phyloP scores from a whole-genome alignment of 1,284 basidiomycete species.

The Paramarasmius palmivorus region DNA sequence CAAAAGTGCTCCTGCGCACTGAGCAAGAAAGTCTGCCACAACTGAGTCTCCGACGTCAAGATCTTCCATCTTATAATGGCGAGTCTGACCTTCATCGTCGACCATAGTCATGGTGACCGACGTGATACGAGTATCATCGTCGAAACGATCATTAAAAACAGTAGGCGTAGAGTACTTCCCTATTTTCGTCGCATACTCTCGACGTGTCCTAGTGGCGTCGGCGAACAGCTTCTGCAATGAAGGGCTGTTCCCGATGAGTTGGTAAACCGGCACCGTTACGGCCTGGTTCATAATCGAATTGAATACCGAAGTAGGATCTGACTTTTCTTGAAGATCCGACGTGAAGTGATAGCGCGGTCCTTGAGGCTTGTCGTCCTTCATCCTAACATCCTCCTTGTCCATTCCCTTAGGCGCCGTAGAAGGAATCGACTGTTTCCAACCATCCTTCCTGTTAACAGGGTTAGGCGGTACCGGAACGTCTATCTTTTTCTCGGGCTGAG shows the following conservation, averaged over 20 bases:
- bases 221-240: conserved; percentile 1
- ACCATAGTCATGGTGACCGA: no score
- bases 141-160: no score
- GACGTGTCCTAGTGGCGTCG: neutral
- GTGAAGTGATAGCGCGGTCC: conserved; percentile 13
- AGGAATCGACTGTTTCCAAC: conserved; percentile 6
- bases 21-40: no score
- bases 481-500: neutral
- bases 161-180: neutral
- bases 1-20: neutral
- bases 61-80: no score
- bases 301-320: conserved; percentile 6
- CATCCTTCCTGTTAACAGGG: conserved; percentile 2
- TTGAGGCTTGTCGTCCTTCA: conserved; percentile 11
- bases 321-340: conserved; percentile 10
- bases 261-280: conserved; percentile 2
- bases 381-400: conserved; percentile 9
- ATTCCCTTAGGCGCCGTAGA: neutral
- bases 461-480: neutral
- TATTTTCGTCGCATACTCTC: conserved; percentile 1
- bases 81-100: no score
- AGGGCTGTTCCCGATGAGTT: conserved; percentile 9
- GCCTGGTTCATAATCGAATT: conserved; percentile 2
- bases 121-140: no score
- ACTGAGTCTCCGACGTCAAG: no score